phyloP scores from a whole-genome alignment of 2,329 filamentous ascomycete genomes.

The Fusarium succisae region DNA sequence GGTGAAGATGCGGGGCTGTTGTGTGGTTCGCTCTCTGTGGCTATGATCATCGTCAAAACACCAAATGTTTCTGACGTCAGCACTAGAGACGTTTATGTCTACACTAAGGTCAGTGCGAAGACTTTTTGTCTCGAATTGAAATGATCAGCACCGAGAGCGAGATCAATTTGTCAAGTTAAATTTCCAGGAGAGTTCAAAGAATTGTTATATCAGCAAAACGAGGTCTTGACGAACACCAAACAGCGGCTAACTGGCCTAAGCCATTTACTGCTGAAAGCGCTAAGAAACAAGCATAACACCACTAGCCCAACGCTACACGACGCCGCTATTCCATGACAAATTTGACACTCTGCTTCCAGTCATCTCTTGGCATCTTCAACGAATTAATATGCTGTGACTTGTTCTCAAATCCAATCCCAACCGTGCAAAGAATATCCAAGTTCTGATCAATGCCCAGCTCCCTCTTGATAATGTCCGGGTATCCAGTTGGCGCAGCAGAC shows the following conservation, averaged over 20 bases:
- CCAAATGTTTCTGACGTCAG: neutral
- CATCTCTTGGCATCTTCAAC: conserved; percentile 20
- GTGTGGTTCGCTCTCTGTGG: neutral
- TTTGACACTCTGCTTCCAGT: conserved; percentile 12
- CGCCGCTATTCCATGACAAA: neutral
- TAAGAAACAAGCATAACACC: neutral
- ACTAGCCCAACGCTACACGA: neutral
- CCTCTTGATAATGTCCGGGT: conserved; percentile 4
- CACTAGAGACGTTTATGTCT: neutral
- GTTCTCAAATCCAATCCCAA: conserved; percentile 21
- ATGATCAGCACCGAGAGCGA: neutral
- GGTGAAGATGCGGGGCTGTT: neutral
- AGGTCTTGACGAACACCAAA: too few species aligned
- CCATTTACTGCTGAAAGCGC: neutral
- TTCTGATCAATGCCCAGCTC: conserved; percentile 4
- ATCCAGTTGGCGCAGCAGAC: conserved; percentile 6
- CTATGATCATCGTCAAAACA: neutral
- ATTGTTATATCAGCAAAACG: accelerated
- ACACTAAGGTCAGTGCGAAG: neutral
- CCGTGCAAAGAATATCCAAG: conserved; percentile 5
- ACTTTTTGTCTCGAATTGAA: accelerated
- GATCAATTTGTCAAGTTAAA: neutral
- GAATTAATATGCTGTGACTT: conserved; percentile 4
- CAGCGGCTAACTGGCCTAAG: neutral
- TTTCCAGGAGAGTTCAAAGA: accelerated